phyloP scores from a whole-genome alignment of 129 eudicot genomes.

The Ambrosia artemisiifolia region DNA sequence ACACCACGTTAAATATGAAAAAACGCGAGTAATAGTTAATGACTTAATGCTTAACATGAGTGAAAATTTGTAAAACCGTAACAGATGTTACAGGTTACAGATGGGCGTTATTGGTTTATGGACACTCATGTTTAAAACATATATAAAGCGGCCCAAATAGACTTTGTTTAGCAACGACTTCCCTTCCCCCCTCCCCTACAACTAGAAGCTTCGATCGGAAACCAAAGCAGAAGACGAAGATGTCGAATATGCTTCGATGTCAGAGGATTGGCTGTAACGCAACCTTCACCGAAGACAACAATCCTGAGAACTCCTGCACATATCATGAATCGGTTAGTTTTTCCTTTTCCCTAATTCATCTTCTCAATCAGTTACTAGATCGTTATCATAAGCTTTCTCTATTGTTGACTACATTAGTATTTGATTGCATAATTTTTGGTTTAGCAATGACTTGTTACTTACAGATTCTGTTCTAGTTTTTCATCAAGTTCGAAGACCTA shows the following conservation, averaged over 20 bases:
- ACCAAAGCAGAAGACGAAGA: conserved; percentile 10
- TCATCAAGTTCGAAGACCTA: background rate
- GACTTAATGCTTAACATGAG: too few relatives aligned
- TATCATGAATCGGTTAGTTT: conserved; percentile 69
- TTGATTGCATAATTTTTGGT: background rate
- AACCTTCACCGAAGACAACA: conserved; percentile 66
- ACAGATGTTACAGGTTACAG: too few relatives aligned
- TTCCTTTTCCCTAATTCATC: conserved; percentile 1
- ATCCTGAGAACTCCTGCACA: conserved; percentile 80
- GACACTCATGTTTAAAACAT: background rate
- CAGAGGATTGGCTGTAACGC: conserved; percentile 96
- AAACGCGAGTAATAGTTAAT: too few relatives aligned
- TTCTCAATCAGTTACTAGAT: background rate
- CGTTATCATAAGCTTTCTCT: background rate
- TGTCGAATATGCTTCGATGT: conserved; percentile 63
- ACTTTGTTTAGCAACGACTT: conserved; percentile 10
- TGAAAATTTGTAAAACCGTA: too few relatives aligned
- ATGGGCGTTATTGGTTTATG: background rate
- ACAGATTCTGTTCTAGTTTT: conserved; percentile 6
- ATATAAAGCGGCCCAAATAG: background rate
- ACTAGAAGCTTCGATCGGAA: conserved; percentile 23
- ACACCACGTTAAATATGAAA: too few relatives aligned
- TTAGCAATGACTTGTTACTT: background rate
- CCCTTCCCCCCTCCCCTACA: background rate
- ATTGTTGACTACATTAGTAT: conserved; percentile 4